These are phyloP conservation scores for Canna indica DNA, from an alignment of 176 grass and related monocot species.

Conservation along the genomic window DNA sequence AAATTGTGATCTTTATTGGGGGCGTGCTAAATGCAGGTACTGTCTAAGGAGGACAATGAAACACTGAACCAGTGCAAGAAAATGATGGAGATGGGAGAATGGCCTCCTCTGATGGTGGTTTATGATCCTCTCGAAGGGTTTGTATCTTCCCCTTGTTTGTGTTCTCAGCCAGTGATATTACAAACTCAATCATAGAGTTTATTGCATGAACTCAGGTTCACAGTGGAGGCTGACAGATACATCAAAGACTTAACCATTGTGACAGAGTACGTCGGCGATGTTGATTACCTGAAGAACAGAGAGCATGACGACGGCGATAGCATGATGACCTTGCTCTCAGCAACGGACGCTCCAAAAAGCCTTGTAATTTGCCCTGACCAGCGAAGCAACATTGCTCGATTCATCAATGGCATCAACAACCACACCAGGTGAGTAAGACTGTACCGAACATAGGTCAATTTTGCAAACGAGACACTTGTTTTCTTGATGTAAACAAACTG, in stretches of 20 bases:
- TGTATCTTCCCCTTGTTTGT: slow-evolving; percentile 10
- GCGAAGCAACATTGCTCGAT: slow-evolving; percentile 84
- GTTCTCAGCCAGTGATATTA: background rate
- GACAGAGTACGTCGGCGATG: slow-evolving; percentile 86
- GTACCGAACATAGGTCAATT: background rate
- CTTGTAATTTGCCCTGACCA: slow-evolving; percentile 85
- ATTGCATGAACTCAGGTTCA: slow-evolving; percentile 34
- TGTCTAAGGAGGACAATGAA: slow-evolving; percentile 58
- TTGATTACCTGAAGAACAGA: slow-evolving; percentile 57
- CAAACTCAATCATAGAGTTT: background rate
- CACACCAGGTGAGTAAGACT: slow-evolving; percentile 37
- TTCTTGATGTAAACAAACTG: background rate
- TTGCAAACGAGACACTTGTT: background rate
- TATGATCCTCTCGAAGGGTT: slow-evolving; percentile 70
- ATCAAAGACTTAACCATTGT: slow-evolving; percentile 88
- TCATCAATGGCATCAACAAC: slow-evolving; percentile 97
- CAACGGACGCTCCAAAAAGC: slow-evolving; percentile 32
- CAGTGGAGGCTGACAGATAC: slow-evolving; percentile 68
- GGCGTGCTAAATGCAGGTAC: slow-evolving; percentile 29
- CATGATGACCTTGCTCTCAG: slow-evolving; percentile 92
- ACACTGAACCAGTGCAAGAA: slow-evolving; percentile 53
- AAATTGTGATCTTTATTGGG: background rate
- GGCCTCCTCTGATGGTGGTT: slow-evolving; percentile 64
- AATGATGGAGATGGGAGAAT: slow-evolving; percentile 82
- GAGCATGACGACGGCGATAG: slow-evolving; percentile 90